Evolutionary conservation across 805 yeast genomes (phyloP).

Genomic region (Ogataea nonfermentans): DNA sequence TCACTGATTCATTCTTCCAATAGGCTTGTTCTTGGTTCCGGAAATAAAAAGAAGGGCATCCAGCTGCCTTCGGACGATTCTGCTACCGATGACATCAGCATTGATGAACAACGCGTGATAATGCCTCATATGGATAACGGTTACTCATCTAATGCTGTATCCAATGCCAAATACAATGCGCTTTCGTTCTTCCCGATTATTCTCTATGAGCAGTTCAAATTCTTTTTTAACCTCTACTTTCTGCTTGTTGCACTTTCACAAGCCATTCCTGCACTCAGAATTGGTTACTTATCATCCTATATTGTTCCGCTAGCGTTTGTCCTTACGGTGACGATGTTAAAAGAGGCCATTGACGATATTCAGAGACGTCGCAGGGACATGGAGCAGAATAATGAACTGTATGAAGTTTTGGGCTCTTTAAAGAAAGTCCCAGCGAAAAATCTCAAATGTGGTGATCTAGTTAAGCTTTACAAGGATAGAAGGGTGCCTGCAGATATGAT

Average conservation of each 20-base stretch:
- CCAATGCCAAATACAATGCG: constrained; percentile 92
- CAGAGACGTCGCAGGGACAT: constrained; percentile 85
- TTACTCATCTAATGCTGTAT: constrained; percentile 71
- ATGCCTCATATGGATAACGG: constrained; percentile 37
- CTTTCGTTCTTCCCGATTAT: constrained; percentile 84
- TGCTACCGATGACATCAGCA: constrained; percentile 1
- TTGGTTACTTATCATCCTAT: constrained; percentile 91
- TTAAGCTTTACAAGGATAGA: constrained; percentile 72
- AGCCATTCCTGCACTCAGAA: constrained; percentile 81
- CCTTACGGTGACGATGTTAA: constrained; percentile 85
- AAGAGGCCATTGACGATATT: constrained; percentile 93
- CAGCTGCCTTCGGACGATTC: constrained; percentile 28
- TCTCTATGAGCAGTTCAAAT: constrained; percentile 93
- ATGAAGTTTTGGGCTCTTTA: constrained; percentile 58
- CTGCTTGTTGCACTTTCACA: constrained; percentile 92
- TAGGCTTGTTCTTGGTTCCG: constrained; percentile 23
- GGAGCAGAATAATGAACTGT: constrained; percentile 83
- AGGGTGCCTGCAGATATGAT: constrained; percentile 95
- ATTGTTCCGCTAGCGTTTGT: constrained; percentile 95
- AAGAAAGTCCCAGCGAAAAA: constrained; percentile 53
- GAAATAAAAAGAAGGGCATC: constrained; percentile 25
- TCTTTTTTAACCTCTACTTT: constrained; percentile 91
- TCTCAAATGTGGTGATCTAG: constrained; percentile 83
- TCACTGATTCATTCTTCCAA: constrained; percentile 28
- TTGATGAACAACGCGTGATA: constrained; percentile 34